Evolutionary conservation across 2,329 filamentous ascomycete species (phyloP).

Genomic region (Penicillium sp.): DNA sequence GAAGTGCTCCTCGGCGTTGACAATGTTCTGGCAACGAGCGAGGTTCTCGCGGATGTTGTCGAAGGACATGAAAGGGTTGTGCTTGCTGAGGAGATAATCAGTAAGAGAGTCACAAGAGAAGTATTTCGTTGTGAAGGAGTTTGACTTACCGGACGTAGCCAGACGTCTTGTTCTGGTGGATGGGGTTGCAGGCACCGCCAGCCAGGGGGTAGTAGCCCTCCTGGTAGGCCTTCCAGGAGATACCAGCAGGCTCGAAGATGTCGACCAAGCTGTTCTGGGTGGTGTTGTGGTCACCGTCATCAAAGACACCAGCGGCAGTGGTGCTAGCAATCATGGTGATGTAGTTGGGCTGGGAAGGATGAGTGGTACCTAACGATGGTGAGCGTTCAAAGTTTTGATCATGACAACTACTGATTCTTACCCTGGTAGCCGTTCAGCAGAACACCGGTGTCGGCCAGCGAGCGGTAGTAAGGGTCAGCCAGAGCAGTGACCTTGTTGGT

Average conservation of each 20-base stretch:
- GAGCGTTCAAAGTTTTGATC: neutral
- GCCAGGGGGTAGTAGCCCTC: constrained; percentile 15
- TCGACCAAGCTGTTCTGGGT: constrained; percentile 15
- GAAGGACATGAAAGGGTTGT: constrained; percentile 21
- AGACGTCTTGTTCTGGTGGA: constrained; percentile 6
- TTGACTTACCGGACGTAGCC: constrained; percentile 14
- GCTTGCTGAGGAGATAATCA: constrained; percentile 8
- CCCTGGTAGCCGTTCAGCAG: constrained; percentile 3
- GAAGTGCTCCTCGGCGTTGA: constrained; percentile 17
- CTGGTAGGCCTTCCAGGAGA: constrained; percentile 16
- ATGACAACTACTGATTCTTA: neutral
- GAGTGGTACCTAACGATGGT: constrained; percentile 10
- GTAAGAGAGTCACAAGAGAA: neutral
- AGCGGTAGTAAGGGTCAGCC: constrained; percentile 9
- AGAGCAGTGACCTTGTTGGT: constrained; percentile 14
- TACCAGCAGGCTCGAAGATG: constrained; percentile 17
- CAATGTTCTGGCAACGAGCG: constrained; percentile 17
- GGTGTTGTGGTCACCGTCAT: constrained; percentile 16
- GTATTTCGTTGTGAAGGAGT: too few relatives aligned
- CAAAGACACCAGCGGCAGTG: constrained; percentile 11
- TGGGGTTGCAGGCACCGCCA: constrained; percentile 14
- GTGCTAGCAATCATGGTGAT: constrained; percentile 16
- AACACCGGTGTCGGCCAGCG: constrained; percentile 12
- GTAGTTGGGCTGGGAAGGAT: constrained; percentile 18
- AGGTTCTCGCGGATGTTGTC: constrained; percentile 19